Percentiles rank a stretch among this genome's conserved stretches.
phyloP scores from a whole-genome alignment of 139 green algal genomes.

The Tetradesmus lagerheimii region DNA sequence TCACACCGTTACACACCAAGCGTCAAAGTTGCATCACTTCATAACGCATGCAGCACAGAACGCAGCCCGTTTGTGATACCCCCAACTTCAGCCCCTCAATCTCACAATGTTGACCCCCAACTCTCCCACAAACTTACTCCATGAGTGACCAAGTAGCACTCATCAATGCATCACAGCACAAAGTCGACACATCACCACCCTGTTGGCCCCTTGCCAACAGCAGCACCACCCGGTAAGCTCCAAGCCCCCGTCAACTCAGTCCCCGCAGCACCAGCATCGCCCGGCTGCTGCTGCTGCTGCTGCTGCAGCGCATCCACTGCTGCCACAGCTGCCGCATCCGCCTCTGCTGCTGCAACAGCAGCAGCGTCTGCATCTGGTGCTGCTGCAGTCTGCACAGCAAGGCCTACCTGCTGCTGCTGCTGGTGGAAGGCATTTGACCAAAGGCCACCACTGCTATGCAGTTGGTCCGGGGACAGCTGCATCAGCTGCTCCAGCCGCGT shows the following conservation, averaged over 20 bases:
- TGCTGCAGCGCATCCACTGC: not conserved
- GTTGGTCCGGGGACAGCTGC: conserved; percentile 20
- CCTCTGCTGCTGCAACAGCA: not conserved
- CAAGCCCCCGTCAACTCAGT: not conserved
- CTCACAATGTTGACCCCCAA: too few relatives aligned
- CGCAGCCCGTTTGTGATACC: too few relatives aligned
- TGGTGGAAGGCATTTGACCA: not conserved
- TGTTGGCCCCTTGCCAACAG: not conserved
- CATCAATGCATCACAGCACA: too few relatives aligned
- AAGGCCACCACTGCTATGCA: not conserved
- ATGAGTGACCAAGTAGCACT: too few relatives aligned
- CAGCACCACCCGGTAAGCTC: not conserved
- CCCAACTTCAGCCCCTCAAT: too few relatives aligned
- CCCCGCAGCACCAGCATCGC: not conserved
- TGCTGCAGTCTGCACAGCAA: not conserved
- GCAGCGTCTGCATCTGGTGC: too few relatives aligned
- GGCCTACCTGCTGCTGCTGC: conserved; percentile 10
- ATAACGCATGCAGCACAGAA: too few relatives aligned
- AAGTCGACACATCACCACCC: not conserved
- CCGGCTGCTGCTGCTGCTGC: not conserved
- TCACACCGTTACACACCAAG: not conserved
- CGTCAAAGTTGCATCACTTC: too few relatives aligned
- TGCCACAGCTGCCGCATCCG: not conserved
- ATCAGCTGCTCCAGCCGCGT: conserved; percentile 20
- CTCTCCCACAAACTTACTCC: too few relatives aligned